Conservation (phyloP, 805 yeast species). For the Clavispora asparagi region DNA sequence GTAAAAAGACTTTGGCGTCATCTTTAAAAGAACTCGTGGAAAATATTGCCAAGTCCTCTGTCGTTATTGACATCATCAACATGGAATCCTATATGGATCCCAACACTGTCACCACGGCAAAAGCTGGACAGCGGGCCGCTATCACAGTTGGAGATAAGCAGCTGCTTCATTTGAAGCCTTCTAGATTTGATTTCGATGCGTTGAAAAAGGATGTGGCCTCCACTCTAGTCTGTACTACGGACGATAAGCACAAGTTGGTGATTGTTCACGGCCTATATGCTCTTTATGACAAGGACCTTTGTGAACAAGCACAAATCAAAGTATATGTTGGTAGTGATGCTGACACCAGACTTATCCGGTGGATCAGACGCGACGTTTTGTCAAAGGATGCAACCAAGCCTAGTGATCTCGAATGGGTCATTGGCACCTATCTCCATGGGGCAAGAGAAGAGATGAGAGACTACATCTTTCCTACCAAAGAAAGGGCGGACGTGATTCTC, state of each 20-base stretch:
- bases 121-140: conserved; percentile 20
- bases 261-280: conserved; percentile 80
- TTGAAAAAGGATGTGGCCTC: conserved; percentile 15
- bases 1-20: conserved; percentile 39
- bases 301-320: conserved; percentile 55
- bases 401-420: conserved; percentile 28
- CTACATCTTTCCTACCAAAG: conserved; percentile 64
- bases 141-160: conserved; percentile 20
- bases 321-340: conserved; percentile 81
- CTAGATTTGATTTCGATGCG: conserved; percentile 34
- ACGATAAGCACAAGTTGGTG: conserved; percentile 22
- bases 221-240: background rate
- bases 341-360: conserved; percentile 76
- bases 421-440: conserved; percentile 45
- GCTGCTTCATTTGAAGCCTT: conserved; percentile 30
- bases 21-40: conserved; percentile 28
- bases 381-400: conserved; percentile 3
- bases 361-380: conserved; percentile 50
- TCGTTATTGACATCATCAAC: conserved; percentile 33
- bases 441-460: conserved; percentile 65
- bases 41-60: conserved; percentile 5
- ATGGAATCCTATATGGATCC: conserved; percentile 35
- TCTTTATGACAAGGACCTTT: conserved; percentile 53
- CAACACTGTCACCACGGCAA: conserved; percentile 12
- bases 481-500: conserved; percentile 66